phyloP scores from a whole-genome alignment of 495 filamentous ascomycete genomes.

The Penicillium psychrofluorescens region DNA sequence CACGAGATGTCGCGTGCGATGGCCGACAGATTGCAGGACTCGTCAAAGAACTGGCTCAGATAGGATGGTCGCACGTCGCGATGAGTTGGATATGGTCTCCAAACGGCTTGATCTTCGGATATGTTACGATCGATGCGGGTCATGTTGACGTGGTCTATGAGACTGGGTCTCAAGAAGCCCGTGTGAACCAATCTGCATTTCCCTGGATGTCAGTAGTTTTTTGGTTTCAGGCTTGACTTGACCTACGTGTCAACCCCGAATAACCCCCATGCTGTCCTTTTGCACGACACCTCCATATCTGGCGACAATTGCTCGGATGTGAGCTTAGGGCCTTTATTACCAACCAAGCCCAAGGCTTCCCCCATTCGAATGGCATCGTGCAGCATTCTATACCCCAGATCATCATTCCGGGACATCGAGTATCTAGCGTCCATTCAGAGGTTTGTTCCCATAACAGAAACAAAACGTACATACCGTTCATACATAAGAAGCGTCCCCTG shows the following conservation, averaged over 20 bases:
- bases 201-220: background rate
- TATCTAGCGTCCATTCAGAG: constrained; percentile 16
- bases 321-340: constrained; percentile 13
- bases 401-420: constrained; percentile 34
- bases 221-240: background rate
- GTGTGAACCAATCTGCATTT: constrained; percentile 31
- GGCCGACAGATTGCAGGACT: constrained; percentile 31
- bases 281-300: constrained; percentile 30
- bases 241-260: constrained; percentile 41
- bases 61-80: constrained; percentile 23
- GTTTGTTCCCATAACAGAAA: background rate
- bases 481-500: constrained; percentile 37
- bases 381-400: constrained; percentile 36
- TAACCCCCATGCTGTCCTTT: constrained; percentile 35
- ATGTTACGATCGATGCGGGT: constrained; percentile 11
- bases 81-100: constrained; percentile 36
- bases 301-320: constrained; percentile 14
- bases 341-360: constrained; percentile 29
- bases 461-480: constrained; percentile 22
- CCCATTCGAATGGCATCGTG: constrained; percentile 35
- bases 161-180: constrained; percentile 30
- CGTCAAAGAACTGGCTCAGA: constrained; percentile 30
- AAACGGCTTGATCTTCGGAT: constrained; percentile 14
- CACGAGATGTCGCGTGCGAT: constrained; percentile 38
- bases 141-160: constrained; percentile 31